Conservation (phyloP, 352 stramenopile species). For the Thraustotheca clavata region DNA sequence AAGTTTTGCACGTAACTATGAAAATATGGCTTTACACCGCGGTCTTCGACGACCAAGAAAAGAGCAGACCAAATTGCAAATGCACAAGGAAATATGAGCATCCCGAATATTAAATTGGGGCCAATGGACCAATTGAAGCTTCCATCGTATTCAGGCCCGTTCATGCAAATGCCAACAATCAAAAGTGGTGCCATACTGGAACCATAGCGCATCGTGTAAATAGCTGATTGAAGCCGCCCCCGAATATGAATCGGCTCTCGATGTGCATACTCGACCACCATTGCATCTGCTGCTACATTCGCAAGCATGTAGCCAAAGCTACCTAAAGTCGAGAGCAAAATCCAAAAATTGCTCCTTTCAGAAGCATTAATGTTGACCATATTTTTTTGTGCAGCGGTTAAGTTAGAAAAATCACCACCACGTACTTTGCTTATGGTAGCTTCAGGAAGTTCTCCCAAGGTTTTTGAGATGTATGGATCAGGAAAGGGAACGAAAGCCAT, state of each 20-base stretch:
- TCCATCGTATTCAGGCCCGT: conserved; percentile 38
- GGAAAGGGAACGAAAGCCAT: conserved; percentile 45
- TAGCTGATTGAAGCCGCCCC: not conserved
- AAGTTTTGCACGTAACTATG: conserved; percentile 38
- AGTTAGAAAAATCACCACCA: conserved; percentile 23
- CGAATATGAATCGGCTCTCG: conserved; percentile 7
- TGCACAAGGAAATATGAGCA: not conserved
- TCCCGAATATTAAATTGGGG: conserved; percentile 37
- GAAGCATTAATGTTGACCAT: not conserved
- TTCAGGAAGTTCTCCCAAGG: not conserved
- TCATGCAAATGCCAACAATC: conserved; percentile 31
- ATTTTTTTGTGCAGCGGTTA: not conserved
- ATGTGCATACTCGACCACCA: not conserved
- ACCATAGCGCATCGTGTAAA: not conserved
- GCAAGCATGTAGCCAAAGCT: conserved; percentile 13
- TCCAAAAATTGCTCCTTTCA: not conserved
- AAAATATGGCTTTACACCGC: not conserved
- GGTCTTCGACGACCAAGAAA: not conserved
- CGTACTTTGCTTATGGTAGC: not conserved
- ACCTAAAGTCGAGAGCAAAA: not conserved
- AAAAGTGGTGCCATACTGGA: not conserved
- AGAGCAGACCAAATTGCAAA: not conserved
- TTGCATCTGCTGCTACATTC: conserved; percentile 1
- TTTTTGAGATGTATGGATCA: conserved; percentile 20
- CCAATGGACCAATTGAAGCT: conserved; percentile 39